Base-by-base conservation (phyloP, 164 flowering plant genomes). In the Hamamelis virginiana region DNA sequence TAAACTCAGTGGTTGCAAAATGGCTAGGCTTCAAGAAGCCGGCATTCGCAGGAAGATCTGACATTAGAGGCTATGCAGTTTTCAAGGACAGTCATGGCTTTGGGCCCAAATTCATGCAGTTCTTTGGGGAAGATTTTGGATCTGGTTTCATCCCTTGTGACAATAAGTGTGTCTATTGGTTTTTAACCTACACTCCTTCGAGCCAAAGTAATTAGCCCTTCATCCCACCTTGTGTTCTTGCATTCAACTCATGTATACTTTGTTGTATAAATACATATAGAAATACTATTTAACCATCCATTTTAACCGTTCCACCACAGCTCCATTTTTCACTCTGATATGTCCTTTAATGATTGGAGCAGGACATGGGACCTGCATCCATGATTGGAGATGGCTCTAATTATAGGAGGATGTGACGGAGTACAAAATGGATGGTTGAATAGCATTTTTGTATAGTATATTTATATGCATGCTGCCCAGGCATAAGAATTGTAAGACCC, bases 11-110 rank as follows among this genome's bases (percentile, higher is more conserved):
- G 33, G 86, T 84, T 19, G 83, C 80, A 16, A 76, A 74, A 46
- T 82, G 83, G 84, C 64, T 86, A 47, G 88, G 88, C 16, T 72
- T 89, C 25, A 61, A 72, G 48, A 74, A 66, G 61, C 83, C 87
- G 15, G 62, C 67, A 45, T 72, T 28, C 15, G 21, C 76, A 0
- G 83, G 86, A 38, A 75, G 89, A 63, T 74, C 77, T 3, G 76
- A 83, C 1, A 59, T 81, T 14, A 74, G 93, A 52, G 91, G 85
- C 16, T 21, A 47, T 26, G 75, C 71, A 45, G 61, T 67, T 51
- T 81, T 71, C 68, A 57, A 59, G n/a, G 74, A 69, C 1, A 68
- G 69, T 41, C 91, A 86, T 69, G 84, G 75, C 9, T 74, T 85
- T 58, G 81, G 75, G 28, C 72, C 76, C 21, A 80, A 75, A 12